phyloP scores from a whole-genome alignment of 1,284 basidiomycete genomes.

The Trametes polyzona region DNA sequence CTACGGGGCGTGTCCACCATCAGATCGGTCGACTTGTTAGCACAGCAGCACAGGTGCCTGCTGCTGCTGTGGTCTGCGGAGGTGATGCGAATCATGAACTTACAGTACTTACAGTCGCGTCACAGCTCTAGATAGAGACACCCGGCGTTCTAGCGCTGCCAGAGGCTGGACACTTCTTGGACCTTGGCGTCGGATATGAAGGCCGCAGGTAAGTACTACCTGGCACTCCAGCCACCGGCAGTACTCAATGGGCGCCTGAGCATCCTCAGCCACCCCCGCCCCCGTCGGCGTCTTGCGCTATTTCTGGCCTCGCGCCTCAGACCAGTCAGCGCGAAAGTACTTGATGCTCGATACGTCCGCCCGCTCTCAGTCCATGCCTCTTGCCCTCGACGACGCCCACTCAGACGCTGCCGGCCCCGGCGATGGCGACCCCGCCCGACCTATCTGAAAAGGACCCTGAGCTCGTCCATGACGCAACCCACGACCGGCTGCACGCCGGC shows the following conservation, averaged over 20 bases:
- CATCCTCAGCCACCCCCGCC: background rate
- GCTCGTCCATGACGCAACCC: background rate
- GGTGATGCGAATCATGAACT: no score
- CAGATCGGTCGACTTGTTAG: no score
- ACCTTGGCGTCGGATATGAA: no score
- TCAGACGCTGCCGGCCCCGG: background rate
- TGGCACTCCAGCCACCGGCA: background rate
- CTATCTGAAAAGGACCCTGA: slow-evolving; percentile 2
- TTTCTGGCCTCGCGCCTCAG: slow-evolving; percentile 7
- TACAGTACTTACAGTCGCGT: background rate
- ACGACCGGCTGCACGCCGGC: background rate
- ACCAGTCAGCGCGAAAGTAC: no score
- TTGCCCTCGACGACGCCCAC: slow-evolving; percentile 6
- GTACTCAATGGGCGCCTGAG: background rate
- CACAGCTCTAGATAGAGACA: background rate
- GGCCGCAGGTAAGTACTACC: background rate
- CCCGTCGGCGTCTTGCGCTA: background rate
- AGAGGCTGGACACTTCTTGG: no score
- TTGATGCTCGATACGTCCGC: background rate
- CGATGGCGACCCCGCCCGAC: slow-evolving; percentile 3
- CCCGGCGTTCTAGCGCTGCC: no score
- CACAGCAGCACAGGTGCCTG: no score
- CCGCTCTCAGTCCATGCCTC: background rate
- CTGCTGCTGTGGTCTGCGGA: no score
- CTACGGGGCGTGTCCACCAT: no score